Base-by-base conservation (phyloP, 2,329 filamentous ascomycete genomes). In the Botrytis cinerea region DNA sequence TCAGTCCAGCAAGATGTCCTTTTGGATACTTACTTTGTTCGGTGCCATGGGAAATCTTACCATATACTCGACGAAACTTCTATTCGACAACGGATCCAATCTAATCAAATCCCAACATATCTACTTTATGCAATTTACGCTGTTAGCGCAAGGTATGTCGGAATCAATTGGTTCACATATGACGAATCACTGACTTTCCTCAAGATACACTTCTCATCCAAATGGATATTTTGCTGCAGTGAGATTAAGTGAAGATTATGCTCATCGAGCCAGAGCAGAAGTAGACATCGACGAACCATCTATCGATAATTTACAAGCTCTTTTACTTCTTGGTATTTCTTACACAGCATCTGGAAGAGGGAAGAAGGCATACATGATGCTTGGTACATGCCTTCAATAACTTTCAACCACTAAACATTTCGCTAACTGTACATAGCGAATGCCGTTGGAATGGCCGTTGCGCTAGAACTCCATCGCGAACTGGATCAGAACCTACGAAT, bases 321-420 rank as follows among this genome's bases (percentile, higher is more conserved):
- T 95, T 25, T 83, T 97, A 63, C 85, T 97, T 16, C 87, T 97
- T 2, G 89, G 92, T 0, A 89, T 91, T 79, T 91, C 93, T 4
- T 95, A 90, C 78, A 93, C 91, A 67, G 93, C 93, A 51, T 86
- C 90, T 45, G 93, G 94, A 40, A 90, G 92, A 78, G 93, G 93
- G 25, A 95, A 93, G 83, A 96, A 93, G 82, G 91, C 93, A 1
- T 96, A 94, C 77, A 97, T 97, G 93, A 86, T 94, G 57, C 86
- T 97, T 78, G 89, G 93, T 93, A 90, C 32, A 84, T 78, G 40
- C 7, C 22, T 54, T 28, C 5, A 28, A 43, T n/a, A 16, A 54
- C 18, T 69, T 16, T 22, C 20, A 59, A 28, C 22, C 14, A 60
- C 68, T 43, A 76, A 22, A 70, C 2, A 43, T 9, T 14, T 57